A percentile compares a stretch with the other conserved stretches of the same genome.
Conservation (phyloP, 345 rosid species). For the Balakata baccata region DNA sequence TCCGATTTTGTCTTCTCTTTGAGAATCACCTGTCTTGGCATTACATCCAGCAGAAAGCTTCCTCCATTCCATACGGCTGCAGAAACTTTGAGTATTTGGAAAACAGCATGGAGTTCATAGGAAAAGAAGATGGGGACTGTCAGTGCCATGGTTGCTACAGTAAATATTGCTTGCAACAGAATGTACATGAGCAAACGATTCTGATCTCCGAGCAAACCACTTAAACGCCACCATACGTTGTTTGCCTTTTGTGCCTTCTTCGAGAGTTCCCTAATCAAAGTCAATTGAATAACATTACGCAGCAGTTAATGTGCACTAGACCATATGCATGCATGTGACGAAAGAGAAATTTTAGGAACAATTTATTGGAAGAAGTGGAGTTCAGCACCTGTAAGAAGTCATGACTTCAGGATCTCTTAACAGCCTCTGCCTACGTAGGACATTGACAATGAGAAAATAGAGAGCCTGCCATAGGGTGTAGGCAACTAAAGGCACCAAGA, state of each 20-base stretch:
- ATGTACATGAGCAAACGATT: slow-evolving; percentile 79
- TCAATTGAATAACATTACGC: background rate
- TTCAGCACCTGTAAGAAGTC: slow-evolving; percentile 84
- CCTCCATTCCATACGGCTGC: slow-evolving; percentile 95
- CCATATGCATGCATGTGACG: too few relatives aligned
- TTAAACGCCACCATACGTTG: slow-evolving; percentile 76
- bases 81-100: slow-evolving; percentile 81
- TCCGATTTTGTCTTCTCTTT: slow-evolving; percentile 71
- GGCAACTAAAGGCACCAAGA: slow-evolving; percentile 74
- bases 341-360: too few relatives aligned
- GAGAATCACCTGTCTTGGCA: slow-evolving; percentile 84
- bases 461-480: slow-evolving; percentile 89
- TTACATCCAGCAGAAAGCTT: slow-evolving; percentile 78
- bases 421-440: slow-evolving; percentile 82
- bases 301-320: background rate
- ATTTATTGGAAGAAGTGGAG: background rate
- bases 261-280: slow-evolving; percentile 62
- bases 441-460: slow-evolving; percentile 86
- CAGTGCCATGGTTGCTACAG: slow-evolving; percentile 91
- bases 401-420: slow-evolving; percentile 97
- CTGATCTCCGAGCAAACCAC: slow-evolving; percentile 84
- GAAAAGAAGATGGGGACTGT: slow-evolving; percentile 89
- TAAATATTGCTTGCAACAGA: slow-evolving; percentile 67
- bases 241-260: slow-evolving; percentile 88
- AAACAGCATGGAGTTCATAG: slow-evolving; percentile 57